Base-by-base conservation (phyloP, 169 alveolate species). In the Eimeria sp. region DNA sequence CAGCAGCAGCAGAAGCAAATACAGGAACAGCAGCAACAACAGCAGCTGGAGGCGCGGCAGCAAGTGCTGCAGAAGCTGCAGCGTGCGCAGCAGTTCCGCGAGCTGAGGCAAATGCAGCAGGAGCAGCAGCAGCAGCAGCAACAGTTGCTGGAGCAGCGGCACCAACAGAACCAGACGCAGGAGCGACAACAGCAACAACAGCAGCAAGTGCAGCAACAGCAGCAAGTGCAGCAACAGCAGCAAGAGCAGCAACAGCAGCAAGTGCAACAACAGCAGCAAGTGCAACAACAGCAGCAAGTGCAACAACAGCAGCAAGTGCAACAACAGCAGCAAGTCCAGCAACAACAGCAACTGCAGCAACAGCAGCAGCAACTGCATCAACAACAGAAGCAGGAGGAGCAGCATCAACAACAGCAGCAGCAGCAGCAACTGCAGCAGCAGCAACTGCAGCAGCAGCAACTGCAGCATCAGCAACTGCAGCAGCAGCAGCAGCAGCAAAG, bases 61-160 rank as follows among this genome's bases (percentile, higher is more conserved):
- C 40, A 34, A 34, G 40, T 34, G 40, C 40, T 34, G 40, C 40
- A 1, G 40, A 34, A 34, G 40, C 40, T 34, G 40, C 40, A 34
- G 40, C 40, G 40, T 34, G 40, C 2, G 40, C 40, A 34, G 40
- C 40, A 34, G 40, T 34, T 34, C 40, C 40, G 40, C 27, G 14
- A 13, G 54, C 86, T 13, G 86, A 30, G 22, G 86, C 86, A 75
- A 11, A 30, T 13, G 86, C 86, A 75, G 57, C 86, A 34, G 86
- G 57, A 13, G 86, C 83, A 13, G 20, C 83, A 72, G 83, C 83
- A 27, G 83, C 83, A 40, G 3, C 83, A 72, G 54, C 51, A 11
- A 47, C 47, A 72, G 51, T 47, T n/a, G 83, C 51, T 9, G 20
- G 43, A n/a, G 47, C n/a, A 34, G 25, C 58, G 45, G 58, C 88